Evolutionary conservation across 192 early-diverging fungal genomes (phyloP), one percentile per base, ranked within the genome.

Genomic region (Geosiphon pyriformis): DNA sequence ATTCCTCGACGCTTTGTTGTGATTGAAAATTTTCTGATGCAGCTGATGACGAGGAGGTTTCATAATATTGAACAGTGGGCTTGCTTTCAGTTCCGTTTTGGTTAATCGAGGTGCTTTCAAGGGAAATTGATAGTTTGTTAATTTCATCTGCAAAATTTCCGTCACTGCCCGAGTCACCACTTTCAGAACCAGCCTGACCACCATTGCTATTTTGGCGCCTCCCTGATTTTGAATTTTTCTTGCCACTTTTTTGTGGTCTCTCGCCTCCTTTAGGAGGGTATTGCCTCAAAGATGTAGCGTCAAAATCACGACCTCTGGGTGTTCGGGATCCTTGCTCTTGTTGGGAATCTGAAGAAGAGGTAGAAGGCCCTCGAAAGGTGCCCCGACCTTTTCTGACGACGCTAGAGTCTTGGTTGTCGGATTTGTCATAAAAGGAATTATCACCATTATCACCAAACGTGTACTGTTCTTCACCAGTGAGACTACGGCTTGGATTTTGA

Each of bases 241-340:
- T 65, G 37, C 6, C 8, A 33, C 52, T 37, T 27, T 63, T 65
- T 37, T n/a, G 20, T 35, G 63, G 25, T 52, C 52, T 64, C 7
- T 64, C 62, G 12, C 50, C 32, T 15, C 29, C 29, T 52, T 64
- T 64, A 12, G 62, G 50, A 46, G 62, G 62, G 30, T 78, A 78
- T 15, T 70, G 61, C 29, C 76, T 59, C 34, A 74, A 61, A 17
- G 69, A 59, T 7, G 72, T 78, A 23, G 76, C 72, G 67, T 78
- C 76, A 50, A 78, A 74, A 25, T 78, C 72, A 1, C 76, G 72
- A 55, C 72, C 72, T 29, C 72, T 69, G 0, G 72, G 72, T 20
- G 72, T 25, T 29, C 70, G 72, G 26, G 72, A 33, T 31, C 59
- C 53, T 59, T 51, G 47, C 54, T 47, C 63, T 23, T 48, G 61